Conservation (phyloP, 257 asterid genomes). For the Solanum phureja region DNA sequence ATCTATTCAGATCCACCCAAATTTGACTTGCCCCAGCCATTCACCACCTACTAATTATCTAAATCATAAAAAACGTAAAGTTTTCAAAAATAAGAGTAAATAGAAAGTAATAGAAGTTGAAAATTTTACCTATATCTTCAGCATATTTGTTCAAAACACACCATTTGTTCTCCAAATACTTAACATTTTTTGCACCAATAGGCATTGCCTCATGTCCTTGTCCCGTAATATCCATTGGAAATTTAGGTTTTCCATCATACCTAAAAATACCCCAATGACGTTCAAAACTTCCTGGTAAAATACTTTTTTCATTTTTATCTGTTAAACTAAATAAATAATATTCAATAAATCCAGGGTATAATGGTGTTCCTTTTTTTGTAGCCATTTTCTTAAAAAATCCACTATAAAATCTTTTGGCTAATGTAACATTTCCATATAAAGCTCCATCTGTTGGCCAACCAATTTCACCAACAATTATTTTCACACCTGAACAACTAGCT, state of each 20-base stretch:
- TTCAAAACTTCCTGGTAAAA: slow-evolving; percentile 40
- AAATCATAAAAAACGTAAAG: neutral
- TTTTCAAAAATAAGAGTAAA: neutral
- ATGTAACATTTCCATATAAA: neutral
- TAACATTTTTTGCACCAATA: slow-evolving; percentile 30
- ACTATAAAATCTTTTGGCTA: slow-evolving; percentile 45
- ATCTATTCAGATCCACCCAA: neutral
- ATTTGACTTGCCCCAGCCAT: neutral
- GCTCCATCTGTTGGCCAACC: too few relatives aligned
- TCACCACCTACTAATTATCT: neutral
- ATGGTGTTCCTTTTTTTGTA: slow-evolving; percentile 46
- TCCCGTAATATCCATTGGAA: slow-evolving; percentile 28
- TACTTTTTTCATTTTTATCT: slow-evolving; percentile 49
- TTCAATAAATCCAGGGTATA: slow-evolving; percentile 11
- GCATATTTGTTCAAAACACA: slow-evolving; percentile 17
- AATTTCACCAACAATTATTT: neutral
- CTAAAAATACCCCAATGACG: slow-evolving; percentile 63
- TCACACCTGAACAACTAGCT: slow-evolving; percentile 15
- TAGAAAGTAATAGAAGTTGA: neutral
- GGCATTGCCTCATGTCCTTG: slow-evolving; percentile 19
- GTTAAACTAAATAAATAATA: slow-evolving; percentile 20
- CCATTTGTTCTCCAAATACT: slow-evolving; percentile 43
- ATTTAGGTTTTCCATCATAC: slow-evolving; percentile 68
- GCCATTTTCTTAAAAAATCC: slow-evolving; percentile 44
- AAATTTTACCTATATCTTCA: too few relatives aligned